Base-by-base conservation (phyloP, 192 early-diverging fungal species). In the Rhizophagus clarus region DNA sequence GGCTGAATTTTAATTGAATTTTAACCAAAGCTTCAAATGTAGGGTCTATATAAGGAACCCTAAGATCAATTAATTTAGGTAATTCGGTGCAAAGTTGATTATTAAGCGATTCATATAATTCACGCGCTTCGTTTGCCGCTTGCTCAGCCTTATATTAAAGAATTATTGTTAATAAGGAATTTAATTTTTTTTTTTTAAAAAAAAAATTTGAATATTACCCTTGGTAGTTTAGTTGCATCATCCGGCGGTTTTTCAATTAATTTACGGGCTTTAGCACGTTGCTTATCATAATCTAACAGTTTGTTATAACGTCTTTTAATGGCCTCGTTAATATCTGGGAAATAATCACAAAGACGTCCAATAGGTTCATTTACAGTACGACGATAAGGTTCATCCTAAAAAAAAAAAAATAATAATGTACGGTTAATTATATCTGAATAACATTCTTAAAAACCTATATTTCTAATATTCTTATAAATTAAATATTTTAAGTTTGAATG, bases 21-120 rank as follows among this genome's bases (percentile, higher is more conserved):
- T 97, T 97, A 72, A 98, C 94, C 32, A 99, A 85, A 10, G 97
- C 97, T 81, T 98, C 97, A 81, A 99, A 97, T 26, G 95, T 95
- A 3, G 98, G 98, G 34, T 98, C 96, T 64, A 98, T 84, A 78
- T 96, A 97, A 4, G 95, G 93, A 0, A 98, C 93, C 40, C 97
- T 87, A 29, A 95, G 81, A 61, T 95, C 95, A 63, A 99, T 92
- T 0, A 99, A 89, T 82, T 93, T 93, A 14, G 98, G 98, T 56
- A 99, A 90, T 79, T 99, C 97, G 15, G 87, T 85, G 28, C 96
- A 84, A 49, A 99, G 88, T 69, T 91, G 90, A 28, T 84, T 84
- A 84, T 99, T 98, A 79, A 98, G 82, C 56, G 88, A 84, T 66
- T 96, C 94, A 82, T 96, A 99, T 45, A 91, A 81, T 69, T 93